Evolutionary conservation across 176 grass and related monocot genomes (phyloP).

Genomic region (Melocanna baccifera): DNA sequence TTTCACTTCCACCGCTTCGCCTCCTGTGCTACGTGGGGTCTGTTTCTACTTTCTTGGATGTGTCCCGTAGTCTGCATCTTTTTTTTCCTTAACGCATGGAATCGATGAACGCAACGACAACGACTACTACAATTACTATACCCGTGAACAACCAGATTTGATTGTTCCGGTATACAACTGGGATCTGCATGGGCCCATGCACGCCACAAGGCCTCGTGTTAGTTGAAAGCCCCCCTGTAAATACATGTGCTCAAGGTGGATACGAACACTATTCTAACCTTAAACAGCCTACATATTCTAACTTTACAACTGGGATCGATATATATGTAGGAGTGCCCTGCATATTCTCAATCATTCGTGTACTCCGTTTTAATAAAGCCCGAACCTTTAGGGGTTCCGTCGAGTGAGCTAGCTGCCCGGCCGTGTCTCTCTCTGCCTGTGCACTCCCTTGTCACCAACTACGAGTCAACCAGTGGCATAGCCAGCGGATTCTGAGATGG

Average conservation of each 20-base stretch:
- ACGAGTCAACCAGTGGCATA: neutral
- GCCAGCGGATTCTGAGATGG: neutral
- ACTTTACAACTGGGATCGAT: too few species aligned
- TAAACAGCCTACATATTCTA: neutral
- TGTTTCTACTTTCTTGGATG: too few species aligned
- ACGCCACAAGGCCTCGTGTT: conserved; percentile 21
- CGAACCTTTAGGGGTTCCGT: conserved; percentile 1
- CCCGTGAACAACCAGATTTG: neutral
- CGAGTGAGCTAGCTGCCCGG: neutral
- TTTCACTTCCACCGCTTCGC: neutral
- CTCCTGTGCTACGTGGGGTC: neutral
- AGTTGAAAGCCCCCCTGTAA: neutral
- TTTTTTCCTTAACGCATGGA: neutral
- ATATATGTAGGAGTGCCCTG: too few species aligned
- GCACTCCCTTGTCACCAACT: neutral
- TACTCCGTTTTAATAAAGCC: neutral
- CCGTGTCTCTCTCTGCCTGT: neutral
- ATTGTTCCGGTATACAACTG: conserved; percentile 7
- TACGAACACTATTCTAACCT: neutral
- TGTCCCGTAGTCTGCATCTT: neutral
- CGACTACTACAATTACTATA: neutral
- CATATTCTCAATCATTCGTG: too few species aligned
- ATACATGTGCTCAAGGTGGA: conserved; percentile 30
- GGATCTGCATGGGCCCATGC: conserved; percentile 14
- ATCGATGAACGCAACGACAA: neutral